Percentiles rank a stretch among this genome's conserved stretches.
Evolutionary conservation across 192 early-diverging fungal genomes (phyloP).

Genomic region (Backusella psychrophila): DNA sequence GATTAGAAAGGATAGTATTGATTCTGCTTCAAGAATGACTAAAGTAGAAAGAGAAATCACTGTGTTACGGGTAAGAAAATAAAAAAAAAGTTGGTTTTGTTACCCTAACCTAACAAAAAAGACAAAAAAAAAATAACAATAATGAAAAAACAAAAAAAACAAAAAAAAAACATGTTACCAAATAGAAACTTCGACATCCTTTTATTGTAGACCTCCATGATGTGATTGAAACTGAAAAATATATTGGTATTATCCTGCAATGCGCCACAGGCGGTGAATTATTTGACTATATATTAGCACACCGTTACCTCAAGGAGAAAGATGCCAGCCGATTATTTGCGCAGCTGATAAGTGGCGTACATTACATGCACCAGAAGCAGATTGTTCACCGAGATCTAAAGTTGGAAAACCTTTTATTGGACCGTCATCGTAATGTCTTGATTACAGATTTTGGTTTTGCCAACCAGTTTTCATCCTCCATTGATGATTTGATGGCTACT

Average conservation of each 20-base stretch:
- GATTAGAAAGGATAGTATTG: conserved; percentile 89
- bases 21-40: conserved; percentile 73
- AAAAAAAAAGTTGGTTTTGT: conserved; percentile 4
- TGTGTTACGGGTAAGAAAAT: conserved; percentile 75
- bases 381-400: conserved; percentile 98
- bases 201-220: conserved; percentile 93
- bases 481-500: conserved; percentile 85
- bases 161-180: conserved; percentile 42
- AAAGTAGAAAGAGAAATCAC: conserved; percentile 96
- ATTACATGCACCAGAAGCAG: conserved; percentile 88
- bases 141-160: neutral
- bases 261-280: conserved; percentile 96
- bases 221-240: conserved; percentile 93
- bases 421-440: conserved; percentile 87
- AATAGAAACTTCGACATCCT: conserved; percentile 82
- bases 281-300: conserved; percentile 96
- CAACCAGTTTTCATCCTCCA: conserved; percentile 74
- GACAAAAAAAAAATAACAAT: neutral
- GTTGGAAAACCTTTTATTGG: conserved; percentile 90
- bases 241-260: conserved; percentile 97
- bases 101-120: neutral
- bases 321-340: conserved; percentile 92
- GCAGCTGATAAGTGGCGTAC: conserved; percentile 89
- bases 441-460: conserved; percentile 99
- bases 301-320: conserved; percentile 86